Evolutionary conservation across 2,329 filamentous ascomycete genomes (phyloP), one percentile per base, ranked within the genome.

Genomic region (Colletotrichum lentis): DNA sequence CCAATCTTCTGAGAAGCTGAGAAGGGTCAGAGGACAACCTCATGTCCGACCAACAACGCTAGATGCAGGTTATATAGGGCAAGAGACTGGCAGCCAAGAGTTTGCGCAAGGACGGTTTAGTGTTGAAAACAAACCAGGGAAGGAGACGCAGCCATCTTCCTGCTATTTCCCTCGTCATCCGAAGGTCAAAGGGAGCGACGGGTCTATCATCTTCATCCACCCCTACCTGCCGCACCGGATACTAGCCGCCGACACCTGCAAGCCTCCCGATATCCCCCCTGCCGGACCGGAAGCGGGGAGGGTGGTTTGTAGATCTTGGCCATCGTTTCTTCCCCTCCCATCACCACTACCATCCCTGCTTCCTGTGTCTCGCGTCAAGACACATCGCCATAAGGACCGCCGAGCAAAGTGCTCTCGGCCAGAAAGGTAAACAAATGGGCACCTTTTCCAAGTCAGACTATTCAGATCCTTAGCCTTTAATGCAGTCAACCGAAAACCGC

Each of bases 211-310:
- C n/a, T 46, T 46, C 56, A 37, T 49, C 56, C 43, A 44, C 31
- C 37, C 53, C 41, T 58, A 22, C 59, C 64, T 47, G 44, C 14
- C 54, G 16, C 31, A 31, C 35, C 43, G 61, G 37, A 44, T 22
- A 43, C 27, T 31, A n/a, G 24, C 10, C 37, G 27, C 35, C 50
- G 14, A 57, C 22, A 31, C 20, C 22, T 43, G 46, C n/a, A 49
- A 54, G 39, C 24, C 50, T 54, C 35, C 52, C 18, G n/a, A 22
- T 14, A 11, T 37, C 43, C 22, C 54, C 43, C 61, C 54, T 47
- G 31, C 46, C 64, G 58, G 37, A 55, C 65, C 49, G 61, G 37
- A 59, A 64, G 54, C 61, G 61, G 64, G 41, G 59, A 56, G 41
- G 47, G 54, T 12, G 43, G 46, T 18, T 39, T 24, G 62, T 41